A percentile compares a stretch with the other conserved stretches of the same genome.
phyloP scores from a whole-genome alignment of 768 basidiomycete species.

The Suillus luteus region DNA sequence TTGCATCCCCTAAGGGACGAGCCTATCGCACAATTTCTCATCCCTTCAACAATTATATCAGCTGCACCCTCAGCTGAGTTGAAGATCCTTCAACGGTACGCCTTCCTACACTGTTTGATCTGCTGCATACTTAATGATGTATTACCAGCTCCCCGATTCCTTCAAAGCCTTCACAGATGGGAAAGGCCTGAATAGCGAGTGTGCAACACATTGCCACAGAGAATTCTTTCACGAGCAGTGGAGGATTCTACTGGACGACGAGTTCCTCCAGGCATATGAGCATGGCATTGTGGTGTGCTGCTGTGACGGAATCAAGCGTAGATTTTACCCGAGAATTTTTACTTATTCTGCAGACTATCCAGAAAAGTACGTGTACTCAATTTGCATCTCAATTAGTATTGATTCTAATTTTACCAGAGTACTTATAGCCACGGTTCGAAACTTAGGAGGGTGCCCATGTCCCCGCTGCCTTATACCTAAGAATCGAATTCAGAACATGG shows the following conservation, averaged over 20 bases:
- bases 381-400: rapidly evolving
- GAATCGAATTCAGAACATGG: constrained; percentile 13
- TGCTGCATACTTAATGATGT: neutral
- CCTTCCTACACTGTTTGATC: no score
- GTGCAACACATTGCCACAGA: constrained; percentile 16
- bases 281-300: constrained; percentile 23
- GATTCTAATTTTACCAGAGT: constrained; percentile 14
- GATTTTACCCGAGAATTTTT: constrained; percentile 25
- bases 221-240: constrained; percentile 25
- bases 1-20: no score
- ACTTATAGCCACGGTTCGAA: constrained; percentile 23
- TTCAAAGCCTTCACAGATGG: neutral
- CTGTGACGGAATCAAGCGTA: constrained; percentile 16
- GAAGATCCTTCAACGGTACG: no score
- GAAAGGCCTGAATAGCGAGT: neutral
- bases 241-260: constrained; percentile 21
- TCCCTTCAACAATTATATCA: no score
- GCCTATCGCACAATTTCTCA: no score
- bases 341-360: constrained; percentile 29
- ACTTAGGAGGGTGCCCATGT: constrained; percentile 31
- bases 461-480: constrained; percentile 26
- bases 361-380: constrained; percentile 29
- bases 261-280: constrained; percentile 22
- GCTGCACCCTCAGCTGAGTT: no score
- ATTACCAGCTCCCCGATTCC: neutral